Evolutionary conservation across 2,329 filamentous ascomycete genomes (phyloP).

Genomic region (Thelonectria rubi): DNA sequence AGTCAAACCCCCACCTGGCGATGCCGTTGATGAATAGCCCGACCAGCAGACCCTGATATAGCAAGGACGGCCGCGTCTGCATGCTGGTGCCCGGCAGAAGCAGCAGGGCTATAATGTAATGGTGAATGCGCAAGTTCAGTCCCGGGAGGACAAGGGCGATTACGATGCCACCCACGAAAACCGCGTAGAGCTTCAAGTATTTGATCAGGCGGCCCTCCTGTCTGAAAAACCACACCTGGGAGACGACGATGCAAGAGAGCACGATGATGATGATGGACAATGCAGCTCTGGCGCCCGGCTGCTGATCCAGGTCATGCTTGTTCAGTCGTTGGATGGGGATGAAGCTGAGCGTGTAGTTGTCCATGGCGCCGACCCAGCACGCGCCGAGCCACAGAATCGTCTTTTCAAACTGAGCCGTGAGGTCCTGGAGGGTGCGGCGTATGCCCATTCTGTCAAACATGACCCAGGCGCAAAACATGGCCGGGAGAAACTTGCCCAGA

Average conservation of each 20-base stretch:
- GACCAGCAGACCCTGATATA: slow-evolving; percentile 90
- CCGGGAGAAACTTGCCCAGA: slow-evolving; percentile 84
- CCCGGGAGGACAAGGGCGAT: slow-evolving; percentile 77
- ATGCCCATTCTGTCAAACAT: slow-evolving; percentile 87
- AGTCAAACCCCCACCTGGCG: slow-evolving; percentile 92
- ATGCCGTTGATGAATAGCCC: slow-evolving; percentile 92
- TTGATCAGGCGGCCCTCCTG: slow-evolving; percentile 82
- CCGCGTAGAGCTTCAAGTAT: slow-evolving; percentile 80
- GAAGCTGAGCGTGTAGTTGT: slow-evolving; percentile 94
- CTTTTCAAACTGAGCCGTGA: slow-evolving; percentile 89
- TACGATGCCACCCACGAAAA: slow-evolving; percentile 73
- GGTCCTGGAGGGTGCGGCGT: slow-evolving; percentile 72
- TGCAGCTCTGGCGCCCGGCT: slow-evolving; percentile 88
- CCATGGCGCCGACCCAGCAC: slow-evolving; percentile 89
- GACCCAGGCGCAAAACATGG: slow-evolving; percentile 86
- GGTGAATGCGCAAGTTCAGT: slow-evolving; percentile 87
- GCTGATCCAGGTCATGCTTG: slow-evolving; percentile 84
- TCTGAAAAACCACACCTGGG: slow-evolving; percentile 87
- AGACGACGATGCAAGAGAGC: slow-evolving; percentile 72
- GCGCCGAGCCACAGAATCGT: slow-evolving; percentile 88
- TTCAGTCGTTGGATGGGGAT: slow-evolving; percentile 96
- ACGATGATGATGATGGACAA: slow-evolving; percentile 79
- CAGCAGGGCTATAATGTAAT: slow-evolving; percentile 90
- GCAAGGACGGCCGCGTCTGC: slow-evolving; percentile 82
- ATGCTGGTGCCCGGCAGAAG: slow-evolving; percentile 88